Conservation (phyloP, 2,329 filamentous ascomycete species). For the Monilinia fructicola region DNA sequence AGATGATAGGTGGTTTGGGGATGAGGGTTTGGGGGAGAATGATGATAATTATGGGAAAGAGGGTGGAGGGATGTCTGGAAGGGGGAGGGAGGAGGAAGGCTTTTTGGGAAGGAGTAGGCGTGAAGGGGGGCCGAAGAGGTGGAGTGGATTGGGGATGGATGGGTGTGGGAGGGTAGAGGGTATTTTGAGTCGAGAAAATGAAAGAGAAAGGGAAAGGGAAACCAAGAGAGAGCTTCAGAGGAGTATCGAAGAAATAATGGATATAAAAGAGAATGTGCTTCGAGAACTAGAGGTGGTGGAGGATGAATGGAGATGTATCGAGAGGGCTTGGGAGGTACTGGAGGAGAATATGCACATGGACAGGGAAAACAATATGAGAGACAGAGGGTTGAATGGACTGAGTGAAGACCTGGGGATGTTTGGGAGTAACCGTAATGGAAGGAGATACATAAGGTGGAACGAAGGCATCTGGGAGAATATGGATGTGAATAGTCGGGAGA, state of each 20-base stretch:
- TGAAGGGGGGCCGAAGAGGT: no score
- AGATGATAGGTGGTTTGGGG: no score
- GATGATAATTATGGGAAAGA: no score
- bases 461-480: neutral
- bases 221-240: neutral
- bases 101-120: no score
- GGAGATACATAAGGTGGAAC: neutral
- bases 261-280: neutral
- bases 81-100: no score
- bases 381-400: neutral
- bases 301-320: neutral
- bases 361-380: neutral
- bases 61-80: no score
- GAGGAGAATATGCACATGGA: neutral
- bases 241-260: neutral
- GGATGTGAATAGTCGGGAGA: neutral
- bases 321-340: neutral
- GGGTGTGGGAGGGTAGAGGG: no score
- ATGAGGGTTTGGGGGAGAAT: no score
- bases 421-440: neutral
- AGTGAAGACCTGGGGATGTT: neutral
- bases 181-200: neutral
- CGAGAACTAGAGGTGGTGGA: neutral
- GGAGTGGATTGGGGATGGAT: no score
- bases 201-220: neutral